Evolutionary conservation across 192 early-diverging fungal genomes (phyloP), one percentile per base, ranked within the genome.

Genomic region (Piromyces finnis): DNA sequence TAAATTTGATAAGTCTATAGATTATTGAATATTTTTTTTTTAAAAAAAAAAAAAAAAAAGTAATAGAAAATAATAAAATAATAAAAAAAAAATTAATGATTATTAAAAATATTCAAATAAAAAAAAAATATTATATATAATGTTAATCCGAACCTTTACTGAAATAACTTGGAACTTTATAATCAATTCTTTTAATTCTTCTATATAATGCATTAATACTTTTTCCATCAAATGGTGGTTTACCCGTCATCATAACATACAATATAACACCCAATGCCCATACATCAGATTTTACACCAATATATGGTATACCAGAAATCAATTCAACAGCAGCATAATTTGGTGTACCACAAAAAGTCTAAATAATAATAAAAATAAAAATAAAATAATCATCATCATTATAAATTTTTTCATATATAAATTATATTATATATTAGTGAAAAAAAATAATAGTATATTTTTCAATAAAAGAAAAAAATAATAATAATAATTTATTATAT

Each of bases 211-310:
- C 80, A 35, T 86, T 84, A 30, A 91, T 87, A 78, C 83, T 87
- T 32, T 85, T 84, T 9, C 89, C 90, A 9, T 80, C 29, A 80
- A 91, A 91, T 29, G 90, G 90, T 16, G 89, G 86, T 30, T 84
- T 81, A 29, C 90, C 90, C 5, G 88, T 88, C 85, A 88, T 87
- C 86, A 91, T 87, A 6, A 89, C 84, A 83, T 86, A 91, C 9
- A 91, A 82, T 12, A 91, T 86, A n/a, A 91, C 87, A n/a, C 90
- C 90, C 86, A 91, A 88, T 7, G 90, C 89, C 90, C 90, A 91
- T 41, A 91, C 88, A 83, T 91, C 90, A 5, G 88, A 88, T 78
- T 91, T 89, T 30, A 88, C 86, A 59, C 89, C 90, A 30, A 86
- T 80, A 82, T 91, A 91, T 0, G 90, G 90, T 27, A 86, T 90